Conservation (phyloP, 2,329 filamentous ascomycete species). For the Sarocladium kiliense region DNA sequence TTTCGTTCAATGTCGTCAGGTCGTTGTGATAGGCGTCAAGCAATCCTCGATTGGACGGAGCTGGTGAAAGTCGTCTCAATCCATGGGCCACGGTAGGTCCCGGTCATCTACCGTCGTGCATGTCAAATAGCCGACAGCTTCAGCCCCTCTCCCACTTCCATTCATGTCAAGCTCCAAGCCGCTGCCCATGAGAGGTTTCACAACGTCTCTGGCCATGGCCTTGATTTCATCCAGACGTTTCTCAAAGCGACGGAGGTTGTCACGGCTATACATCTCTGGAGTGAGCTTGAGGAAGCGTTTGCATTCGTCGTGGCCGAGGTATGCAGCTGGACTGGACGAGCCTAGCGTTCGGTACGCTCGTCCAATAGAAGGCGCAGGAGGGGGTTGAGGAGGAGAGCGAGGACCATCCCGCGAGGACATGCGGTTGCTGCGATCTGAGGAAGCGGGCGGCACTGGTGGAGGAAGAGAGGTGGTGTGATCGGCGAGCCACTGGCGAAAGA, state of each 20-base stretch:
- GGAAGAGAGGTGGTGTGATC: conserved; percentile 77
- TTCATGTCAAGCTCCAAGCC: conserved; percentile 72
- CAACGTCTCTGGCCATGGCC: conserved; percentile 72
- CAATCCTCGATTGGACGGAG: too few species aligned
- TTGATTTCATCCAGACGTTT: conserved; percentile 86
- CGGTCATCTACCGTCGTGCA: conserved; percentile 43
- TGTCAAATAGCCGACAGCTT: conserved; percentile 44
- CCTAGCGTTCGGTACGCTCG: conserved; percentile 76
- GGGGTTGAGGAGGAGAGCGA: conserved; percentile 30
- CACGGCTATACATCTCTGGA: conserved; percentile 76
- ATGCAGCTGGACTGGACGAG: conserved; percentile 51
- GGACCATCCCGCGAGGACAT: conserved; percentile 22
- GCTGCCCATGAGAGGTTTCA: conserved; percentile 81
- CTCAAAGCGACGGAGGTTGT: conserved; percentile 83
- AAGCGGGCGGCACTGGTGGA: conserved; percentile 22
- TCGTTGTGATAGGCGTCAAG: not conserved
- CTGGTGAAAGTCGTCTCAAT: conserved; percentile 14
- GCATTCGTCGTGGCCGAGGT: conserved; percentile 79
- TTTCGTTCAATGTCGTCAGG: not conserved
- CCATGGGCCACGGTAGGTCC: conserved; percentile 45
- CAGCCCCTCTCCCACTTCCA: conserved; percentile 33
- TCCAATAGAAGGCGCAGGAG: conserved; percentile 57
- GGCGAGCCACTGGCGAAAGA: conserved; percentile 90
- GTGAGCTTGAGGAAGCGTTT: conserved; percentile 84
- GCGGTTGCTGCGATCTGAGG: conserved; percentile 12